Base-by-base conservation (phyloP, 129 eudicot genomes). In the Flaveria sonorensis region DNA sequence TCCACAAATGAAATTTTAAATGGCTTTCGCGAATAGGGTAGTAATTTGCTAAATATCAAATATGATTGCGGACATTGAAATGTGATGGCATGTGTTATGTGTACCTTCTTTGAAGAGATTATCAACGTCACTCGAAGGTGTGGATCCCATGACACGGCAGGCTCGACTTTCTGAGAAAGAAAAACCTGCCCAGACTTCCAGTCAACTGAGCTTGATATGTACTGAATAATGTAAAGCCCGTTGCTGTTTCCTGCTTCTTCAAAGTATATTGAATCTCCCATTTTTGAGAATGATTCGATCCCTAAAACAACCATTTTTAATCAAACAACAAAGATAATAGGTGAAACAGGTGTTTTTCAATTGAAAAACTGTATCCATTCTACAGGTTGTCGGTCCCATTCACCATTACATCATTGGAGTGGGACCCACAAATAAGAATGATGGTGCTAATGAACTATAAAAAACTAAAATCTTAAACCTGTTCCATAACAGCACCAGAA, bases 401-500 rank as follows among this genome's bases (percentile, higher is more conserved):
- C 48, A 45, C 48, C 7, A 45, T 45, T 68, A 68, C 55, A 40
- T 70, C 18, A 30, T 52, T 9, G 3, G 2, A 53, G 50, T n/a
- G 19, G 4, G 63, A n/a, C 65, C 65, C 51, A 72, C 36, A 68
- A 39, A 19, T 18, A 67, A 46, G 56, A 53, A 15, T 16, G 20
- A 46, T 75, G 40, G 39, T 20, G 81, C 70, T 39, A 16, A 67
- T 24, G 2, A 68, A 77, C 55, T 21, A 47, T 2, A 40, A 40
- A 57, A 30, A 65, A 62, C 65, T 71, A 47, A 30, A 76, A 66
- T 45, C 62, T 19, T 21, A 71, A 80, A 88, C 98, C 97, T 81
- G 97, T 93, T 71, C 97, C 98, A 77, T 93, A 93, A 85, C 97
- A 93, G 77, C 98, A 93, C 98, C 98, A 93, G 74, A 93, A 93